Evolutionary conservation across 768 basidiomycete species (phyloP), one percentile per base, ranked within the genome.

Genomic region (Boletus fagicola): DNA sequence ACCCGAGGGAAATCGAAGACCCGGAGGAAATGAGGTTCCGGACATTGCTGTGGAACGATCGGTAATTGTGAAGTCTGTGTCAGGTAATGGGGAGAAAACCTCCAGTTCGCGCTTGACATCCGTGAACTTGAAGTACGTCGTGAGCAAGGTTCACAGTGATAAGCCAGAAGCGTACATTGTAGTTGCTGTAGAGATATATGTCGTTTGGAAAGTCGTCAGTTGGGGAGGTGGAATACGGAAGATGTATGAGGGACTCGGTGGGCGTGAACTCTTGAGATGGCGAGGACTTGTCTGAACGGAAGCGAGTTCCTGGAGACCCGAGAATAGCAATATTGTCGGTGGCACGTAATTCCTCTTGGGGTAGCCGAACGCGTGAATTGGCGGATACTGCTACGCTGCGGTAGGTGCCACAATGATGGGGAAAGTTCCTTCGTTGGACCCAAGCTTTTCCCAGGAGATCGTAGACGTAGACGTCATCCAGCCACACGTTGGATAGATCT

Each of bases 31-130:
- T 1, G 88, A 82, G 13, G 83, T 76, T 20, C 90, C 92, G 18
- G 79, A 78, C 94, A 98, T 97, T 15, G 84, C 74, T 12, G 82
- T 70, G 8, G 95, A 96, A 35, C 86, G 83, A 67, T 96, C 92
- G 57, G 84, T 81, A 48, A 95, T 85, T 3, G 82, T 82, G 68
- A 94, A 94, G 58, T 88, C 84, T 18, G 81, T 77, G 64, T 87
- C 83, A 2, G 90, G 85, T 36, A 87, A 78, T 0, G 94, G 94
- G 5, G 89, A 85, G 69, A 98, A 87, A 33, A 98, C 82, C 75
- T 97, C 93, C 49, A 98, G 84, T 70, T 98, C 96, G 42, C 96
- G 89, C 69, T 93, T 90, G 60, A 98, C 95, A 68, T 97, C 93
- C 54, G 90, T 92, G 74, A 94, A 94, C 92, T 94, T 65, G 40